Evolutionary conservation across 2,329 filamentous ascomycete genomes (phyloP).

Genomic region (Penicillium brasilianum): DNA sequence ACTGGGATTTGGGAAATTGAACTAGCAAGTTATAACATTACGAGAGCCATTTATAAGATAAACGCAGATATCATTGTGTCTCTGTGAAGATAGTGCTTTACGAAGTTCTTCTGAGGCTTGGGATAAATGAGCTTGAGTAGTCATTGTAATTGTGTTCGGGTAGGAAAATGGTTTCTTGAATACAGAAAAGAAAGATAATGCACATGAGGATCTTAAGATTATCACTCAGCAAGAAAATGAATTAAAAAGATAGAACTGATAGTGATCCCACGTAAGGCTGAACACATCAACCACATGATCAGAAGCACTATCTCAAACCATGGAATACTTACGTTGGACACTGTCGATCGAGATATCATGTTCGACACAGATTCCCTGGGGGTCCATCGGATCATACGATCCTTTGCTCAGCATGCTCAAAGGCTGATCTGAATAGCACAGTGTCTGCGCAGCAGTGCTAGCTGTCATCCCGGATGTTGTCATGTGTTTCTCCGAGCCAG

Average conservation of each 20-base stretch:
- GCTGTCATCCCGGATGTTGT: slow-evolving; percentile 19
- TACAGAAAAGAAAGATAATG: background rate
- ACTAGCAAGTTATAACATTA: background rate
- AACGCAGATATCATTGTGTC: background rate
- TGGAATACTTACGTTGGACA: slow-evolving; percentile 13
- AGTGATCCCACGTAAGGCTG: background rate
- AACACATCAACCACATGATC: background rate
- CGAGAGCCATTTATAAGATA: background rate
- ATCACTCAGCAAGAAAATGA: background rate
- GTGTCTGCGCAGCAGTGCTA: slow-evolving; percentile 28
- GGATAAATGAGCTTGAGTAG: background rate
- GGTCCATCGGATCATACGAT: slow-evolving; percentile 24
- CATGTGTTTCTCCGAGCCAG: slow-evolving; percentile 17
- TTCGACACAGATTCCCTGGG: slow-evolving; percentile 36
- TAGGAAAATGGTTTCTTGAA: background rate
- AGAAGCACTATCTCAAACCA: slow-evolving; percentile 13
- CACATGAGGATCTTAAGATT: background rate
- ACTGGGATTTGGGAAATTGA: background rate
- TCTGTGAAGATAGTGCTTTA: background rate
- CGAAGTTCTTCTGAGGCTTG: background rate
- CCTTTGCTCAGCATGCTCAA: slow-evolving; percentile 21
- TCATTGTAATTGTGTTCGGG: background rate
- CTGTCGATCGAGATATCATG: slow-evolving; percentile 38
- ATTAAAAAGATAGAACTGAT: background rate
- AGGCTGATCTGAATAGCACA: slow-evolving; percentile 36